These are phyloP conservation scores for Sclerotinia spermophila DNA, from an alignment of 2,329 filamentous ascomycete genomes.

Conservation along the genomic window DNA sequence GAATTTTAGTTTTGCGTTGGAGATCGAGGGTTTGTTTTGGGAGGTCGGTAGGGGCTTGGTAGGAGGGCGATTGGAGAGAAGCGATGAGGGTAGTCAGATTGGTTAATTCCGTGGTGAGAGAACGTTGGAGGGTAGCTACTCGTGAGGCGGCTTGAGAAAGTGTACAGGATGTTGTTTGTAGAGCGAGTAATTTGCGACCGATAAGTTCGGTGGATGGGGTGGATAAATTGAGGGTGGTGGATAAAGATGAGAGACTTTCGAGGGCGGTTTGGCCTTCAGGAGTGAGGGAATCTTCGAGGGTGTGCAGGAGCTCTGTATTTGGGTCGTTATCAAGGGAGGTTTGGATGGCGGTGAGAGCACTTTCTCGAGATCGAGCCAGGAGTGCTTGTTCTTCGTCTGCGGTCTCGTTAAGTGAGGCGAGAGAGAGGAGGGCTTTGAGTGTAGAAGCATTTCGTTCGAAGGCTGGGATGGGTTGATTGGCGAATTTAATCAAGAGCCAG, in stretches of 20 bases:
- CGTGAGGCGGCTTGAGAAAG: slow-evolving; percentile 54
- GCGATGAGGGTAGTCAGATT: slow-evolving; percentile 41
- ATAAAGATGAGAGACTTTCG: slow-evolving; percentile 54
- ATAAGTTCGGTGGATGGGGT: slow-evolving; percentile 45
- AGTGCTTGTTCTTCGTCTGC: slow-evolving; percentile 67
- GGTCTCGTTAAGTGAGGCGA: slow-evolving; percentile 72
- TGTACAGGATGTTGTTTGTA: slow-evolving; percentile 52
- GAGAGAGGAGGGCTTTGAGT: slow-evolving; percentile 66
- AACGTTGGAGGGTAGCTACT: slow-evolving; percentile 52
- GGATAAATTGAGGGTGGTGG: slow-evolving; percentile 44
- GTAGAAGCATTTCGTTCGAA: slow-evolving; percentile 90
- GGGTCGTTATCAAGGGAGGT: slow-evolving; percentile 38
- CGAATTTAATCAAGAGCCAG: slow-evolving; percentile 74
- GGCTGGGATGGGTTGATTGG: slow-evolving; percentile 57
- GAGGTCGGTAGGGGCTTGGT: slow-evolving; percentile 55
- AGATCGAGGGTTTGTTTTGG: slow-evolving; percentile 70
- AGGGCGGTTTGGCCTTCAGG: slow-evolving; percentile 54
- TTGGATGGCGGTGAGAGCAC: slow-evolving; percentile 54
- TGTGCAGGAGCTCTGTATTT: slow-evolving; percentile 46
- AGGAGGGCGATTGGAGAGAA: slow-evolving; percentile 45
- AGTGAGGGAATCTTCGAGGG: slow-evolving; percentile 53
- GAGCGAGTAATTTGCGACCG: slow-evolving; percentile 50
- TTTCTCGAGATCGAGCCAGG: slow-evolving; percentile 55
- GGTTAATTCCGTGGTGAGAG: slow-evolving; percentile 51
- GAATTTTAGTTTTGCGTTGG: slow-evolving; percentile 65